phyloP scores from a whole-genome alignment of 441 rosid species.

The Melianthus villosus region DNA sequence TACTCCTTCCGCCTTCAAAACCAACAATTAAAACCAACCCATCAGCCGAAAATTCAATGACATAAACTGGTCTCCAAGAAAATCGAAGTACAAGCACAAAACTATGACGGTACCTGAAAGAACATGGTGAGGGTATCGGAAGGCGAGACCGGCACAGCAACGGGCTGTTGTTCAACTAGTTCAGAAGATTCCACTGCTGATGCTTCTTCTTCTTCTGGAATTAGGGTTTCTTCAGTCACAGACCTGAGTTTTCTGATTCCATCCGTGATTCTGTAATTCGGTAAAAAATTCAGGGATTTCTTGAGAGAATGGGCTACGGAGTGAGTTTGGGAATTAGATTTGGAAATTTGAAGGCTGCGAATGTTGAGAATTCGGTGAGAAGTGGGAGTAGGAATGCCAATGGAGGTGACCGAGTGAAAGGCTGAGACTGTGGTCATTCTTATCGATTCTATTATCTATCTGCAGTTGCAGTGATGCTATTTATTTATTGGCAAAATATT shows the following conservation, averaged over 20 bases:
- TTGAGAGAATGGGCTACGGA: constrained; percentile 7
- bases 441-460: too few relatives aligned
- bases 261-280: constrained; percentile 10
- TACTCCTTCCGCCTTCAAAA: constrained; percentile 64
- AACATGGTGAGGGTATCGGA: constrained; percentile 77
- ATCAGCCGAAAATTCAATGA: not conserved
- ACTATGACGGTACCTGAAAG: constrained; percentile 42
- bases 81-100: too few relatives aligned
- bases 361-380: constrained; percentile 33
- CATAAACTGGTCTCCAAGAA: not conserved
- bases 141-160: constrained; percentile 75
- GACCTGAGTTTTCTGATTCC: constrained; percentile 23
- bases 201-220: constrained; percentile 19
- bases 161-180: constrained; percentile 35
- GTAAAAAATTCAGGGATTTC: constrained; percentile 15
- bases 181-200: constrained; percentile 10
- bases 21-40: not conserved
- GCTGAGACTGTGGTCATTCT: constrained; percentile 37
- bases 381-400: too few relatives aligned
- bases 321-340: constrained; percentile 8
- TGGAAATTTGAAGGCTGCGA: constrained; percentile 15
- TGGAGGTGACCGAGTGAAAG: too few relatives aligned
- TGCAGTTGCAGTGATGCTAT: too few relatives aligned
- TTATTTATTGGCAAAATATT: too few relatives aligned
- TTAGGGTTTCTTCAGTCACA: constrained; percentile 27